Base-by-base conservation (phyloP, 2,329 filamentous ascomycete species). In the Microsporum audouinii region DNA sequence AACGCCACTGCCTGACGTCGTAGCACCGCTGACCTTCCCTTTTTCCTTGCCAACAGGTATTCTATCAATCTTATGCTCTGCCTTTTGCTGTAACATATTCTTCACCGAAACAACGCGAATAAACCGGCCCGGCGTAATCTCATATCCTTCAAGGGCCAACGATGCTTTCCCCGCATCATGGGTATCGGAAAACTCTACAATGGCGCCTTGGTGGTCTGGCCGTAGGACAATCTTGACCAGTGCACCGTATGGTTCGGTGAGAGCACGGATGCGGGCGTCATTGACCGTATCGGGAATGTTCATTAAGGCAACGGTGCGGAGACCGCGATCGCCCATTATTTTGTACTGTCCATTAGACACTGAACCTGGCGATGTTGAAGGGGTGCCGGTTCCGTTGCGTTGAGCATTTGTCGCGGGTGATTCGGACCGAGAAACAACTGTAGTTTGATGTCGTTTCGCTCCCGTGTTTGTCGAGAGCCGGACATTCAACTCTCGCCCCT, bases 261-360 rank as follows among this genome's bases (percentile, higher is more conserved):
- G 77, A 0, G 85, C 80, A 51, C 84, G 84, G 60, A 99, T 84
- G 34, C 91, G 89, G 1, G 88, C 84, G 68, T 95, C 89, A 65
- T 95, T 96, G 68, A 97, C 84, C 0, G 91, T 97, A 69, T 97
- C 94, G 0, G 94, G 90, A 0, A 99, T 78, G 64, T 91, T 88
- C 75, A 96, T 83, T 33, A 99, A 78, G 7, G 87, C 87, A 57
- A 97, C 80, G 0, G 89, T 94, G 59, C 90, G 85, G 34, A 85
- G 83, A 34, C 78, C 80, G 5, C 76, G 73, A 0, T 79, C 77
- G 29, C 69, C 65, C 62, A 76, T 72, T 0, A 71, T 60, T 34
- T 72, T 68, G 55, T 5, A 5, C 12, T 75, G 70, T 43, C 76
- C 79, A 34, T 71, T 68, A 56, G 75, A 69, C 38, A 80, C 77